phyloP scores from a whole-genome alignment of 2,329 filamentous ascomycete species.

The Beauveria scarabaeidicola region DNA sequence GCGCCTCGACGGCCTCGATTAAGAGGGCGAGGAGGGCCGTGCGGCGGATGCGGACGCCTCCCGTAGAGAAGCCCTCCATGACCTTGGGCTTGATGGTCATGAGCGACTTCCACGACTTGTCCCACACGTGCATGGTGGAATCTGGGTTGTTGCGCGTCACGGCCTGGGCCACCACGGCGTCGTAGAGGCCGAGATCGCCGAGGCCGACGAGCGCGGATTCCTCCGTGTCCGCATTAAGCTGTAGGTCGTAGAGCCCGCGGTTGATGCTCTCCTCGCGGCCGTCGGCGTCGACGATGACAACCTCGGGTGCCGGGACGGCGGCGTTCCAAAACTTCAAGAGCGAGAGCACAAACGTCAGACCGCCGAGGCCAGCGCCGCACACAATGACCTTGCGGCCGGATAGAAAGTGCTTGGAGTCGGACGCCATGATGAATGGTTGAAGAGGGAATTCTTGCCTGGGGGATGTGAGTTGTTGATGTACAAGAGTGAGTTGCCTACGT shows the following conservation, averaged over 20 bases:
- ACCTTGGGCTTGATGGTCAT: conserved; percentile 19
- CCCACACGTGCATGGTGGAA: conserved; percentile 26
- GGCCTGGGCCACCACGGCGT: conserved; percentile 20
- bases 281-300: conserved; percentile 30
- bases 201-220: conserved; percentile 24
- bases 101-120: conserved; percentile 21
- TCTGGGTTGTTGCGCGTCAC: conserved; percentile 16
- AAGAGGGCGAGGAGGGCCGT: conserved; percentile 21
- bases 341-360: conserved; percentile 29
- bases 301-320: conserved; percentile 18
- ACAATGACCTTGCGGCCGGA: conserved; percentile 29
- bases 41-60: conserved; percentile 22
- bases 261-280: conserved; percentile 16
- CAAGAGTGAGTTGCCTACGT: too few relatives aligned
- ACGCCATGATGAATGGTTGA: neutral
- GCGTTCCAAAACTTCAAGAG: conserved; percentile 27
- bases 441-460: neutral
- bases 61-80: conserved; percentile 18
- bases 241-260: conserved; percentile 26
- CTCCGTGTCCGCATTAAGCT: conserved; percentile 21
- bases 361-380: conserved; percentile 30
- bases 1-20: conserved; percentile 17
- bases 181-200: conserved; percentile 26
- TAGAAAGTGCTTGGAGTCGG: conserved; percentile 15
- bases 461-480: neutral